Conservation (phyloP, 1,284 basidiomycete species). For the Porodaedalea pini region DNA sequence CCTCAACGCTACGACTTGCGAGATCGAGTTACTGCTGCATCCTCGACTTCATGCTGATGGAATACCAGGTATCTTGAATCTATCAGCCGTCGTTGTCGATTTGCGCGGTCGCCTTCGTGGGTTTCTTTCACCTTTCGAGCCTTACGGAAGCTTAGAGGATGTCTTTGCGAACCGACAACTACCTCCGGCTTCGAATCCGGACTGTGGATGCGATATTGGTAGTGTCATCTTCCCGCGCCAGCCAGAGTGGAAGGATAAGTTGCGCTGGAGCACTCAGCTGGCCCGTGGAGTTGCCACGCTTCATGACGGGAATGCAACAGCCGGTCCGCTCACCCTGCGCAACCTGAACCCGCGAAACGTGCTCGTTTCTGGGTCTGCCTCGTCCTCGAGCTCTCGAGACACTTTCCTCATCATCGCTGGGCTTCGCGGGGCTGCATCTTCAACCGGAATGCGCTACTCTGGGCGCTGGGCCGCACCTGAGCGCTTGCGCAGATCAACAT, state of each 20-base stretch:
- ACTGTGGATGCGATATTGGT: background rate
- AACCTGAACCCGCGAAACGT: constrained; percentile 15
- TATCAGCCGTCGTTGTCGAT: constrained; percentile 1
- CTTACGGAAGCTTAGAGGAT: constrained; percentile 10
- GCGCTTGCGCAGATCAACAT: constrained; percentile 4
- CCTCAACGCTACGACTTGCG: background rate
- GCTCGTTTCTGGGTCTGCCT: background rate
- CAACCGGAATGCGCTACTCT: constrained; percentile 7
- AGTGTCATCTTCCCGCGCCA: constrained; percentile 4
- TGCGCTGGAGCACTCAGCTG: constrained; percentile 5
- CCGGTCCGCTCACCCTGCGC: constrained; percentile 1
- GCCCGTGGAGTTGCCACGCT: background rate
- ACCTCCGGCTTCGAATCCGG: background rate
- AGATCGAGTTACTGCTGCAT: constrained; percentile 7
- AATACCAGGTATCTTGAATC: background rate
- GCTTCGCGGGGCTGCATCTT: constrained; percentile 1
- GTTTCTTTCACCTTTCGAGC: constrained; percentile 8
- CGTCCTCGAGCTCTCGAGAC: background rate
- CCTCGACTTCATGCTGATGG: background rate
- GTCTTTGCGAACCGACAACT: background rate
- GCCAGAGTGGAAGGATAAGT: constrained; percentile 8
- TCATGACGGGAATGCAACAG: background rate
- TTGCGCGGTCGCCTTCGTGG: constrained; percentile 1
- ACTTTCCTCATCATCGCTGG: constrained; percentile 5
- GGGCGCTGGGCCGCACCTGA: constrained; percentile 10